These are phyloP conservation scores for Inonotus hispidus DNA, from an alignment of 1,284 basidiomycete genomes.

Conservation along the genomic window DNA sequence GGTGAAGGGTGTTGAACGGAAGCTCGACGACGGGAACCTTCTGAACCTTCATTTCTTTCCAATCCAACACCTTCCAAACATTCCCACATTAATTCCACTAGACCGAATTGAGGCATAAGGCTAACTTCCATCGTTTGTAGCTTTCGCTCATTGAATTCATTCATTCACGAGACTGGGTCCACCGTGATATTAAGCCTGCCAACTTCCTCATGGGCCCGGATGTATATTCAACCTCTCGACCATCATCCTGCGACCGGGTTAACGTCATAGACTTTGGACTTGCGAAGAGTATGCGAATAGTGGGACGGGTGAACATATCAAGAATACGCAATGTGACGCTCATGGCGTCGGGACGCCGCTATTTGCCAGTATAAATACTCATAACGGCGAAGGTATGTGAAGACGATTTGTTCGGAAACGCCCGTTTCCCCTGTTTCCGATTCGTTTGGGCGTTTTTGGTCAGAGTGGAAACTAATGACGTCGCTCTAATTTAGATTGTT, in stretches of 20 bases:
- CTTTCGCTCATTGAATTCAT: conserved; percentile 73
- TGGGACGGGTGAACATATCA: conserved; percentile 81
- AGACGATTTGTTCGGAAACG: not conserved
- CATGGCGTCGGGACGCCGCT: conserved; percentile 89
- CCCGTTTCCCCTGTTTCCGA: not conserved
- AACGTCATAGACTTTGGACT: conserved; percentile 98
- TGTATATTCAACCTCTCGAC: conserved; percentile 31
- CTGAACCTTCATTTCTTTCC: not conserved
- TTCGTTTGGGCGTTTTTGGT: no score
- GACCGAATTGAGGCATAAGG: not conserved
- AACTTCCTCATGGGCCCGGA: conserved; percentile 84
- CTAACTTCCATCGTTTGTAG: conserved; percentile 32
- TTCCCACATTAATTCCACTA: not conserved
- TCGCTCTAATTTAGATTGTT: conserved; percentile 52
- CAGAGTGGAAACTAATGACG: not conserved
- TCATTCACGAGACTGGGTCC: conserved; percentile 70
- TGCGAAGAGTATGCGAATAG: conserved; percentile 90
- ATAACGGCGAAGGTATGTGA: conserved; percentile 51
- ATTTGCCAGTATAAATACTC: conserved; percentile 94
- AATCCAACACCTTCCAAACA: not conserved
- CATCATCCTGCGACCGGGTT: conserved; percentile 43
- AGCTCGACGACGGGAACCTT: not conserved
- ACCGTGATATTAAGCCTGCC: conserved; percentile 95
- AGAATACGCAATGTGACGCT: conserved; percentile 47
- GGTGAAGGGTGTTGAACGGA: not conserved